phyloP scores from a whole-genome alignment of 2,329 filamentous ascomycete genomes.

The Waltergamsia citrina region DNA sequence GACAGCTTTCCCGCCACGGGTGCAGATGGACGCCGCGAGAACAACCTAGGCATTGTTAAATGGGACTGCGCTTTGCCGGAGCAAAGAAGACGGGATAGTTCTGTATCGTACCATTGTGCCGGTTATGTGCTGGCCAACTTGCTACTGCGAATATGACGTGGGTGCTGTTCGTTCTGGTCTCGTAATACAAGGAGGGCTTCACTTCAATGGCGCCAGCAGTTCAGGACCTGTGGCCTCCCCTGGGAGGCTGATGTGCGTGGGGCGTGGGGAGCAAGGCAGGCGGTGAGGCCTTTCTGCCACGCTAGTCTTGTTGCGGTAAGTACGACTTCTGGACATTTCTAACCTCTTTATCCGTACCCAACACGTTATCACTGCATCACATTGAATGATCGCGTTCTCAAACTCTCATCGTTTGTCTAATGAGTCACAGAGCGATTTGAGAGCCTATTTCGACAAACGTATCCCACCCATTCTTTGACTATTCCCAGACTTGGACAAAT shows the following conservation, averaged over 20 bases:
- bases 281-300: conserved; percentile 8
- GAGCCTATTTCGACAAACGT: no score
- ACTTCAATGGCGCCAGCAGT: conserved; percentile 1
- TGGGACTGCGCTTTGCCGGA: no score
- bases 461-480: no score
- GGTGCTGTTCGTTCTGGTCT: background rate
- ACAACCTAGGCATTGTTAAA: conserved; percentile 60
- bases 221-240: background rate
- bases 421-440: no score
- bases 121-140: background rate
- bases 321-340: no score
- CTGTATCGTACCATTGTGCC: conserved; percentile 29
- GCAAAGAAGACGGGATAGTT: no score
- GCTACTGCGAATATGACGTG: background rate
- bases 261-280: conserved; percentile 5
- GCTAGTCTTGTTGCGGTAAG: background rate
- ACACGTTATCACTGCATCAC: no score
- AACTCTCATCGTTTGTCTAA: no score
- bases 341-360: no score
- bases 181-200: background rate
- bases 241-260: conserved; percentile 2
- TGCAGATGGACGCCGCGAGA: conserved; percentile 97
- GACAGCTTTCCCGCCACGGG: conserved; percentile 94
- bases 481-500: no score
- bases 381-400: no score